Base-by-base conservation (phyloP, 139 green algal genomes). In the Chlamydomonas sp. region DNA sequence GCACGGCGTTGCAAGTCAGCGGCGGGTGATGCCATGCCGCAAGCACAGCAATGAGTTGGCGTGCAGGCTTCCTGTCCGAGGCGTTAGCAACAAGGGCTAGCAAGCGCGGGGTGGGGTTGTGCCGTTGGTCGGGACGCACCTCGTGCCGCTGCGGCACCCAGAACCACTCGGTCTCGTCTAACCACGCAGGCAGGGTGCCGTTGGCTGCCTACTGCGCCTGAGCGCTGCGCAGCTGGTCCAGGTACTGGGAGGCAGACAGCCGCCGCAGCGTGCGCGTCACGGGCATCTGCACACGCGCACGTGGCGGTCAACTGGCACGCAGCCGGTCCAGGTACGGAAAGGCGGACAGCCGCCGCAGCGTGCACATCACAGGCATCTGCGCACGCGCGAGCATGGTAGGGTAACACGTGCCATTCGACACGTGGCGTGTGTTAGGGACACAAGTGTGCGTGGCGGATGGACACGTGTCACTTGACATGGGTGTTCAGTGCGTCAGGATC, bases 131-230 rank as follows among this genome's bases (percentile, higher is more conserved):
- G 67, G 3, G 67, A 18, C 85, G 4, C 80, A 91, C 85, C 88
- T 91, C 77, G 20, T 81, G 74, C 0, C 80, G 60, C 63, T 95
- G 92, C 62, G 88, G 81, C 16, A 93, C 84, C 92, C 91, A 94
- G 88, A 95, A 95, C 17, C 80, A 91, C 69, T 95, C 88, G 18
- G 87, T 93, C 68, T 93, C 89, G 69, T 94, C 90, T 62, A 93
- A 67, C 91, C 87, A 93, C 5, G 60, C 58, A 0, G 92, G 92
- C 66, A 92, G 83, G 3, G 75, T 82, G 31, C 75, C 73, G 66
- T 90, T 83, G 63, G 15, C 12, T 8, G 49, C 76, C 75, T 66
- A 92, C 4, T 82, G 49, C 8, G 17, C 20, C 67, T 93, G 86
- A 0, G 88, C 92, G 4, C 66, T 20, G 4, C 83, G 10, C 81